These are phyloP conservation scores for Crucihimalaya himalaica DNA, from an alignment of 345 rosid species.

Conservation along the genomic window DNA sequence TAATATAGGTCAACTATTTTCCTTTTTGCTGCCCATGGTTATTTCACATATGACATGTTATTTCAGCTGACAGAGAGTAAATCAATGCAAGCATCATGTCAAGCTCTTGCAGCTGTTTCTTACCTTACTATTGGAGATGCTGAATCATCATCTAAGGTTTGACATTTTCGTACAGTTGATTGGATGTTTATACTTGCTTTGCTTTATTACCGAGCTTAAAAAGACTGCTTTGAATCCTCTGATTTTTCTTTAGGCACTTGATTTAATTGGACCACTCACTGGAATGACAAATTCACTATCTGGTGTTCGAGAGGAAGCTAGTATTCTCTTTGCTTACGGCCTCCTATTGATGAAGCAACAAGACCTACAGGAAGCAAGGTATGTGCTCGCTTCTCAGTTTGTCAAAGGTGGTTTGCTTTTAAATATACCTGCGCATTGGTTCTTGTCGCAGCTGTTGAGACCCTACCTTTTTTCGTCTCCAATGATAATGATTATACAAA, in stretches of 20 bases:
- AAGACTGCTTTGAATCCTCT: slow-evolving; percentile 13
- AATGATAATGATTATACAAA: background rate
- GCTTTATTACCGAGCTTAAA: background rate
- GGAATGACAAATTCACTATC: slow-evolving; percentile 76
- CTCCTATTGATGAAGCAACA: slow-evolving; percentile 94
- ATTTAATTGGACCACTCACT: slow-evolving; percentile 84
- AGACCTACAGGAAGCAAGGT: slow-evolving; percentile 92
- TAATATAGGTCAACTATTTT: background rate
- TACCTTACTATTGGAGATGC: slow-evolving; percentile 90
- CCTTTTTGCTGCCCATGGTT: background rate
- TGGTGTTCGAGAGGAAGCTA: slow-evolving; percentile 91
- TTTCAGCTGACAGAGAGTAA: slow-evolving; percentile 84
- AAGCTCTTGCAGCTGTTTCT: slow-evolving; percentile 92
- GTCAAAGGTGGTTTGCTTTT: background rate
- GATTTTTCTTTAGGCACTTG: slow-evolving; percentile 68
- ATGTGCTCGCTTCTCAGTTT: slow-evolving; percentile 23
- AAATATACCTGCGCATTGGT: background rate
- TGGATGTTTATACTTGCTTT: slow-evolving; percentile 14
- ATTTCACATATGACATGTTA: slow-evolving; percentile 16
- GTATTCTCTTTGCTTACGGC: slow-evolving; percentile 91
- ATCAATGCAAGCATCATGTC: slow-evolving; percentile 90
- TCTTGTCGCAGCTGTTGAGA: slow-evolving; percentile 1
- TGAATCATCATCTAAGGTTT: slow-evolving; percentile 90
- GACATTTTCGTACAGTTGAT: slow-evolving; percentile 18
- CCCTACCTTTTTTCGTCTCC: background rate